Base-by-base conservation (phyloP, 1,284 basidiomycete genomes). In the Cutaneotrichosporon mucoides region DNA sequence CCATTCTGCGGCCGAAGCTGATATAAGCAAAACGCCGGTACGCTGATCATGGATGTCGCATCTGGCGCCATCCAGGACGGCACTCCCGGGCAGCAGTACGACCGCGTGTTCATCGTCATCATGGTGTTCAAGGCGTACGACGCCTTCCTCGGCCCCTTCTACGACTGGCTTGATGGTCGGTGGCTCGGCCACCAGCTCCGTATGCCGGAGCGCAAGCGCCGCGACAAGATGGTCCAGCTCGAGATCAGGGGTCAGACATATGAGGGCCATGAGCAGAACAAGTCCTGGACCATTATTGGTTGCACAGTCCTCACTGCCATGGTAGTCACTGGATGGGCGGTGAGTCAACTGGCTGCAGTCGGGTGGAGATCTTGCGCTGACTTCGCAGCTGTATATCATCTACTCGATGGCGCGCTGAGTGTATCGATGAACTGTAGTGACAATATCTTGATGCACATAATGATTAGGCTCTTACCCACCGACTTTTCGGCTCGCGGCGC, bases 61-160 rank as follows among this genome's bases (percentile, higher is more conserved):
- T 66, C 73, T 0, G 79, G 79, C 11, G 71, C 75, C 9, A 76
- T 80, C 44, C 80, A 81, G 67, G 76, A 78, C 60, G 70, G 71
- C 78, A 81, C 62, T 0, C 68, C 69, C 0, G 56, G 52, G 16
- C 58, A 62, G 8, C 64, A 70, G 55, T 78, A 78, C 62, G 59
- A 66, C 47, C 66, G 67, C 36, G 75, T 76, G 35, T 72, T 78
- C 48, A 66, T 68, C 51, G 65, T 78, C 46, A 66, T 78, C 37
- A 74, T 78, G 51, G 77, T 68, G 7, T 64, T 76, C 63, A 78
- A 77, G 57, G 64, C 61, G 3, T 60, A 76, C 53, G 71, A 78
- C 35, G 61, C 76, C 44, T 15, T 74, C 41, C 68, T 67, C 24
- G 73, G 76, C 11, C 57, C 70, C 4, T 43, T 66, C 24, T 73